Conservation (phyloP, 148 eudicot species). For the Persicaria tinctoria region DNA sequence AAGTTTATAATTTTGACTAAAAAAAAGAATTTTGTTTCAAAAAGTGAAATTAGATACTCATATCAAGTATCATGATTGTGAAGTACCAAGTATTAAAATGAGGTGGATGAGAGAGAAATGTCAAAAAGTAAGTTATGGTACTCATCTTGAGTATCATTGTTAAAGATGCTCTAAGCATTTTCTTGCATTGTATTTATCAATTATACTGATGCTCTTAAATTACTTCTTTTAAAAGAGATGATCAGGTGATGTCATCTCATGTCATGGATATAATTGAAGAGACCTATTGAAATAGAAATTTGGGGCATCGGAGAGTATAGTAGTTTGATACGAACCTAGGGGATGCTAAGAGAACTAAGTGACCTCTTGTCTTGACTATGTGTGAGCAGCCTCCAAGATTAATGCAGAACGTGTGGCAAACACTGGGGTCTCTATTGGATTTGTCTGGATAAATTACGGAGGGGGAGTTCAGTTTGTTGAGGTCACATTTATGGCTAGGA, state of each 20-base stretch:
- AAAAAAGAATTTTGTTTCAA: too few species aligned
- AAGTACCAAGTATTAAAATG: too few species aligned
- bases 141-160: too few species aligned
- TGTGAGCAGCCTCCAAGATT: constrained; percentile 79
- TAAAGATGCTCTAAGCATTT: too few species aligned
- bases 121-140: too few species aligned
- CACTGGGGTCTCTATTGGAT: constrained; percentile 90
- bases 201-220: neutral
- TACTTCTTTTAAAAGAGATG: neutral
- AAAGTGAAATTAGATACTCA: too few species aligned
- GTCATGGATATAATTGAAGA: neutral
- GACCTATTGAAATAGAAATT: neutral
- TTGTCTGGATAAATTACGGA: constrained; percentile 93
- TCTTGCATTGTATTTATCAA: neutral
- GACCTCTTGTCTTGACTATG: neutral
- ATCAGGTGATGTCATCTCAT: neutral
- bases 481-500: constrained; percentile 75
- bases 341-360: too few species aligned
- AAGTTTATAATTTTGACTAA: too few species aligned
- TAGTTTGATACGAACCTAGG: too few species aligned
- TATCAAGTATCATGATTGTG: too few species aligned
- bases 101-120: too few species aligned
- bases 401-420: constrained; percentile 82
- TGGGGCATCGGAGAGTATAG: neutral
- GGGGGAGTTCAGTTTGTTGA: constrained; percentile 98